These are phyloP conservation scores for Cajanus cajan DNA, from an alignment of 306 rosid genomes.

Conservation along the genomic window DNA sequence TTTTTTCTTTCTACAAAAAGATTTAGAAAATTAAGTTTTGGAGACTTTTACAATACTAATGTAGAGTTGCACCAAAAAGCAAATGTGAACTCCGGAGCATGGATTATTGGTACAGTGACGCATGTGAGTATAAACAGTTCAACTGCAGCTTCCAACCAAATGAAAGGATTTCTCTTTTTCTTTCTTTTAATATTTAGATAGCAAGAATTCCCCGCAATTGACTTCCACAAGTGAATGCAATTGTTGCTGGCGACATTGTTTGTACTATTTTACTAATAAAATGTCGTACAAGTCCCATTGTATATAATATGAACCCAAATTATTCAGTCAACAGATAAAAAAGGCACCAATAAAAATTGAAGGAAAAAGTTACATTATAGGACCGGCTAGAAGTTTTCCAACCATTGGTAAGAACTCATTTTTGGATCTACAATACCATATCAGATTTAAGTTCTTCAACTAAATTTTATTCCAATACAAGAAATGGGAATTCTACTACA, in stretches of 20 bases:
- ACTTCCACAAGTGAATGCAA: background rate
- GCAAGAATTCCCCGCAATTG: background rate
- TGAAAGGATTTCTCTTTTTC: background rate
- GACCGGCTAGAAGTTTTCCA: too few species aligned
- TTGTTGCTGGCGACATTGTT: background rate
- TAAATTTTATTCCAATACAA: too few species aligned
- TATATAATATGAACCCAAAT: background rate
- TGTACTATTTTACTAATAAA: background rate
- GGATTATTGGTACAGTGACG: background rate
- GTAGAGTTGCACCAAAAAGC: background rate
- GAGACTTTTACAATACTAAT: too few species aligned
- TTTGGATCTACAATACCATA: too few species aligned
- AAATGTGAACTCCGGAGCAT: background rate
- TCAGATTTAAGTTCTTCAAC: too few species aligned
- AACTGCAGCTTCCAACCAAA: background rate
- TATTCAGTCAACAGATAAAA: background rate
- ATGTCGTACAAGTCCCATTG: too few species aligned
- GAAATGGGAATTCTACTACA: too few species aligned
- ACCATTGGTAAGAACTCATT: too few species aligned
- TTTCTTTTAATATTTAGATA: background rate
- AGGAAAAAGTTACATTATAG: background rate
- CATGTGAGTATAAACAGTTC: background rate
- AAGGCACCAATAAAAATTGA: background rate
- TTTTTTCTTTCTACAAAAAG: too few species aligned
- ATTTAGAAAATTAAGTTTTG: too few species aligned